Base-by-base conservation (phyloP, 345 rosid species). In the Abelmoschus esculentus region DNA sequence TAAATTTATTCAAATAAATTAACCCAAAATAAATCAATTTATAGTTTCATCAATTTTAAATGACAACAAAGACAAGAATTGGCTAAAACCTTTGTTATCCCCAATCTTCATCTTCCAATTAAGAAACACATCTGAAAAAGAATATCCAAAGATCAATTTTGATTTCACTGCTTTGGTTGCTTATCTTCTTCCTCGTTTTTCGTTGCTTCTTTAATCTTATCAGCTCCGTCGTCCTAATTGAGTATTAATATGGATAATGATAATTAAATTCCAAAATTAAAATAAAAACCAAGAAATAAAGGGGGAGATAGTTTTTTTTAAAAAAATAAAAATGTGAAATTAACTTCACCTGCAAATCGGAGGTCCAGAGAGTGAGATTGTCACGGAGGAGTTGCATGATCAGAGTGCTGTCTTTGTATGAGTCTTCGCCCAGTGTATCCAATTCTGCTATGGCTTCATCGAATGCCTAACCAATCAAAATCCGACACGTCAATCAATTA, bases 171-270 rank as follows among this genome's bases (percentile, higher is more conserved):
- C 54, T 18, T 54, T 54, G 28, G 28, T 28, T 54, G 29, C 13
- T 54, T 18, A 26, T 7, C 57, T 59, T 89, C 87, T 31, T 84
- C 95, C 13, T 83, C 87, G 13, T 86, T 83, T 79, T 88, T 93
- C 10, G 95, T 54, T 38, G 91, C 85, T 76, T 91, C 96, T 82
- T 93, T 93, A 72, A 89, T 88, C 77, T 91, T 95, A 2, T 93
- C 98, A 10, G 84, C 89, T 13, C 88, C 96, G 50, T 88, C 97
- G 11, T 90, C 97, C 96, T 93, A 80, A 59, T 59, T 59, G 63
- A 69, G 50, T 53, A 65, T 19, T 18, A 53, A 44, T 1, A 42
- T 10, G 12, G 5, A 1, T n/a, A n/a, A 19, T 18, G 8, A 50
- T 6, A 17, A 55, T 17, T 57, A 32, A 61, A 61, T 17, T 42